These are phyloP conservation scores for Alternaria arbusti DNA, from an alignment of 2,329 filamentous ascomycete genomes.

Conservation along the genomic window DNA sequence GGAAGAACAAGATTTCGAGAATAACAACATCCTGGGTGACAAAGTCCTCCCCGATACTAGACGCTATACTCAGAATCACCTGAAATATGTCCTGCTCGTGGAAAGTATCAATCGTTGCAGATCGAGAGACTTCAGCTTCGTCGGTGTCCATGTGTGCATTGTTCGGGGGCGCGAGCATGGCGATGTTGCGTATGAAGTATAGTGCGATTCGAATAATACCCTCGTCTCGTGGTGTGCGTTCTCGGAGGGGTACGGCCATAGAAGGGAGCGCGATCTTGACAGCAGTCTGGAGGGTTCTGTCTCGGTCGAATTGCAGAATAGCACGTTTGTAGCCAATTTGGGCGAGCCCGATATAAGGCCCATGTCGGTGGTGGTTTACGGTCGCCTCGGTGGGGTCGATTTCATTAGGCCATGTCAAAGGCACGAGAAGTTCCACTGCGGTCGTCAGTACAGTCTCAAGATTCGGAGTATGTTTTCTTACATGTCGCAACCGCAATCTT, in stretches of 20 bases:
- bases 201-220: slow-evolving; percentile 90
- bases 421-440: slow-evolving; percentile 82
- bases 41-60: slow-evolving; percentile 94
- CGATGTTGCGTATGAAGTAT: slow-evolving; percentile 87
- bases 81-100: slow-evolving; percentile 89
- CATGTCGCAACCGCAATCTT: slow-evolving; percentile 81
- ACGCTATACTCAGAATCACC: slow-evolving; percentile 83
- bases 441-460: slow-evolving; percentile 20
- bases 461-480: slow-evolving; percentile 37
- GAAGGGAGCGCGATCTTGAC: slow-evolving; percentile 83
- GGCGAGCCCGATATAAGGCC: slow-evolving; percentile 85
- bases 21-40: slow-evolving; percentile 85
- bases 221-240: slow-evolving; percentile 80
- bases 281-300: slow-evolving; percentile 78
- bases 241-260: slow-evolving; percentile 78
- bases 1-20: slow-evolving; percentile 89
- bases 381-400: slow-evolving; percentile 81
- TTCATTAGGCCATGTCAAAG: slow-evolving; percentile 92
- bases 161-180: slow-evolving; percentile 78
- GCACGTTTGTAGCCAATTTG: slow-evolving; percentile 90
- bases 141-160: slow-evolving; percentile 82
- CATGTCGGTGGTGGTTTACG: slow-evolving; percentile 88
- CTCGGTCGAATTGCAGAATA: slow-evolving; percentile 81
- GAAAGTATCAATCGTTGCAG: slow-evolving; percentile 86
- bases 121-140: slow-evolving; percentile 86